A percentile compares a stretch with the other conserved stretches of the same genome.
Evolutionary conservation across 2,329 filamentous ascomycete species (phyloP).

Genomic region (Zasmidium cellare): DNA sequence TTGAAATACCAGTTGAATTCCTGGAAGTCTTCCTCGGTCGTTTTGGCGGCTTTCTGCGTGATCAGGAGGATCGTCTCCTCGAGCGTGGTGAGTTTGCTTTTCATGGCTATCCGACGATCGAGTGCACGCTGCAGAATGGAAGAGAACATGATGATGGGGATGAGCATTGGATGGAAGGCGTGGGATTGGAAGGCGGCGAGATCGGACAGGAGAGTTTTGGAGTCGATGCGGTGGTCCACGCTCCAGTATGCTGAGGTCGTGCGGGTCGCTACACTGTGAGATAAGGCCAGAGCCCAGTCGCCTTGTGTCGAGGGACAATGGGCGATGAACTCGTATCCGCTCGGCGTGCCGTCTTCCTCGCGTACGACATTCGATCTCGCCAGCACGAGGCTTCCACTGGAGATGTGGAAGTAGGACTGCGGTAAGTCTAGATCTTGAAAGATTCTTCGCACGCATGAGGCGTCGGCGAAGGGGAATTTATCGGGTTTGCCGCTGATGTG

Average conservation of each 20-base stretch:
- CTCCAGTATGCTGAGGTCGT: constrained; percentile 20
- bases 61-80: constrained; percentile 13
- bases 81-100: constrained; percentile 11
- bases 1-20: constrained; percentile 1
- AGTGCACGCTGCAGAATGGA: constrained; percentile 9
- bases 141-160: constrained; percentile 24
- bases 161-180: constrained; percentile 21
- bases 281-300: constrained; percentile 23
- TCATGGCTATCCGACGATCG: constrained; percentile 15
- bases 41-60: constrained; percentile 6
- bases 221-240: constrained; percentile 12
- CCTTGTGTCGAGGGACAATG: constrained; percentile 20
- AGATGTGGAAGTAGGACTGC: constrained; percentile 19
- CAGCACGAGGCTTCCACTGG: constrained; percentile 11
- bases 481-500: constrained; percentile 19
- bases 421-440: constrained; percentile 17
- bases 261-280: constrained; percentile 9
- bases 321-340: constrained; percentile 12
- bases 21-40: neutral
- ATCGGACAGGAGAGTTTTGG: constrained; percentile 6
- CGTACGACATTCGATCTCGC: constrained; percentile 6
- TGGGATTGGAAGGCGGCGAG: constrained; percentile 8
- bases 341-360: neutral
- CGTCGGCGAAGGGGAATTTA: constrained; percentile 14
- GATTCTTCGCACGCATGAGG: neutral